Percentiles rank a stretch among this genome's conserved stretches.
Conservation (phyloP, 352 stramenopile genomes). For the Phytophthora ohioensis region DNA sequence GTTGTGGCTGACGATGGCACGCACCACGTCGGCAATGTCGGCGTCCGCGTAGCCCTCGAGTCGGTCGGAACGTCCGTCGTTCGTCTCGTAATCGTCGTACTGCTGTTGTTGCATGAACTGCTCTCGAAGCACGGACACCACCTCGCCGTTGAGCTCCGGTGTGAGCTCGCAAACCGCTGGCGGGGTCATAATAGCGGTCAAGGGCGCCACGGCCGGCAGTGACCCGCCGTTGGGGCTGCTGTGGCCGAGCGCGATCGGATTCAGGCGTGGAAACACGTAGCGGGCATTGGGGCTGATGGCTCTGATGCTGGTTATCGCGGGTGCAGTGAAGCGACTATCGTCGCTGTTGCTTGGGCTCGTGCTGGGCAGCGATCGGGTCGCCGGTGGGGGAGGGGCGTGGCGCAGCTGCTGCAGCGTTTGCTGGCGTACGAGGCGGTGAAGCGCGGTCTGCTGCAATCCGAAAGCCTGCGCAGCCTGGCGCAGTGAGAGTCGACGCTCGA, state of each 20-base stretch:
- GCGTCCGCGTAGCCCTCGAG: conserved; percentile 50
- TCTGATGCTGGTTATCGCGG: conserved; percentile 5
- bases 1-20: conserved; percentile 57
- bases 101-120: conserved; percentile 61
- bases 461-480: conserved; percentile 66
- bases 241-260: conserved; percentile 31
- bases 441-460: conserved; percentile 70
- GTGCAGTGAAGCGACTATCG: conserved; percentile 10
- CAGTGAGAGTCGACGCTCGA: conserved; percentile 68
- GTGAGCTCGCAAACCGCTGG: conserved; percentile 44
- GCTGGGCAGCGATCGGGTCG: neutral
- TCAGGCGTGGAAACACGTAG: conserved; percentile 45
- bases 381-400: neutral
- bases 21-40: conserved; percentile 72
- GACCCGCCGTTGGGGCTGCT: conserved; percentile 15
- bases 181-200: conserved; percentile 12
- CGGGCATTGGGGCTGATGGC: conserved; percentile 7
- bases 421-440: conserved; percentile 67
- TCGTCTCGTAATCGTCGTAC: conserved; percentile 30
- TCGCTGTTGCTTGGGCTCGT: conserved; percentile 18
- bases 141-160: conserved; percentile 60
- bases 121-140: conserved; percentile 56
- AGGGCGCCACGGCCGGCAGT: conserved; percentile 11
- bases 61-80: conserved; percentile 29
- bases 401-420: conserved; percentile 29